Conservation (phyloP, 768 basidiomycete genomes). For the Dioszegia aurantiaca region DNA sequence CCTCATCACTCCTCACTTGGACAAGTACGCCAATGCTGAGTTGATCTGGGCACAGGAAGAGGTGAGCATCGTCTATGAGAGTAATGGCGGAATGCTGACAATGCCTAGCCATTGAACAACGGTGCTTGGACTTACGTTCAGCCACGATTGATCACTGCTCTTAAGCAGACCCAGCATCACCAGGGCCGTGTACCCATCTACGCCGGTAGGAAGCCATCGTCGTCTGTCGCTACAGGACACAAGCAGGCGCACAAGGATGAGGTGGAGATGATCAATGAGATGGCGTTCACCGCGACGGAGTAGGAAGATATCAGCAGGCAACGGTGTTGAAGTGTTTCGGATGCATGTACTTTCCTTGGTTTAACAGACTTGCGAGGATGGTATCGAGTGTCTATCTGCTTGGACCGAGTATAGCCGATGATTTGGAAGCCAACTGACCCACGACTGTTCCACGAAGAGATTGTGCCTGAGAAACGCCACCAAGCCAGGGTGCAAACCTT, state of each 20-base stretch:
- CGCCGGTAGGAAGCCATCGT: constrained; percentile 86
- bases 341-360: neutral
- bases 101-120: constrained; percentile 80
- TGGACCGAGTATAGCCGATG: neutral
- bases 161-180: constrained; percentile 83
- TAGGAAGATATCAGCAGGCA: neutral
- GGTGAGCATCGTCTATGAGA: constrained; percentile 51
- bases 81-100: constrained; percentile 5
- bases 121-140: constrained; percentile 97
- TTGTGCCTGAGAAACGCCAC: too few relatives aligned
- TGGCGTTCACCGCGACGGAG: constrained; percentile 48
- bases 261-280: constrained; percentile 65
- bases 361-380: too few relatives aligned
- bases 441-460: too few relatives aligned
- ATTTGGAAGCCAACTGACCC: neutral
- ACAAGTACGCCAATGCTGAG: constrained; percentile 93
- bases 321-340: neutral
- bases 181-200: constrained; percentile 85
- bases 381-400: too few relatives aligned
- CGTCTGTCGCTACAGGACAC: constrained; percentile 57
- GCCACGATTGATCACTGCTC: constrained; percentile 89
- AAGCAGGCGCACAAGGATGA: constrained; percentile 86
- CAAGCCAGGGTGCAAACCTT: too few relatives aligned
- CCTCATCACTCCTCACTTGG: constrained; percentile 86
- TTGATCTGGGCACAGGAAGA: constrained; percentile 79